Conservation (phyloP, 345 rosid genomes). For the Pistacia integerrima region DNA sequence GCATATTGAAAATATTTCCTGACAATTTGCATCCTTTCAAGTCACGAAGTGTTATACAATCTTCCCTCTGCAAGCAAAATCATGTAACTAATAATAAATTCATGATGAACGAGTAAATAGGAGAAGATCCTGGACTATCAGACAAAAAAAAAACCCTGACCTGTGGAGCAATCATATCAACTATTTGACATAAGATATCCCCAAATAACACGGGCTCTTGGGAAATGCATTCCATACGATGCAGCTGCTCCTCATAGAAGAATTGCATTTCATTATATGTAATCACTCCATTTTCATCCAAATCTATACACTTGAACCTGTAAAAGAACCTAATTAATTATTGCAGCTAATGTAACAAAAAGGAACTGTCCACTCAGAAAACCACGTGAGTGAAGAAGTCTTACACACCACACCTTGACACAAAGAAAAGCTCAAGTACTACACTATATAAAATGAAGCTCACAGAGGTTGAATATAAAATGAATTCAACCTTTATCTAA, state of each 20-base stretch:
- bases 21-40: conserved; percentile 72
- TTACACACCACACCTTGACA: background rate
- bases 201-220: conserved; percentile 78
- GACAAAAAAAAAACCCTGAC: conserved; percentile 30
- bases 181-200: conserved; percentile 83
- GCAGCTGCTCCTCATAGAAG: conserved; percentile 89
- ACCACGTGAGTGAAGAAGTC: background rate
- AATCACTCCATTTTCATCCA: conserved; percentile 81
- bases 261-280: conserved; percentile 83
- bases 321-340: conserved; percentile 9
- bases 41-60: conserved; percentile 65
- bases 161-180: conserved; percentile 90
- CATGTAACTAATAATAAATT: background rate
- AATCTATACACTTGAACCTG: conserved; percentile 94
- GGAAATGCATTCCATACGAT: conserved; percentile 84
- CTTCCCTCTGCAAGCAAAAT: conserved; percentile 52
- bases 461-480: too few relatives aligned
- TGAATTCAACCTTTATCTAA: too few relatives aligned
- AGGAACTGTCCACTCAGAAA: background rate
- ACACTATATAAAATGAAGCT: too few relatives aligned
- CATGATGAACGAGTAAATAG: conserved; percentile 2
- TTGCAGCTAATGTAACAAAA: background rate
- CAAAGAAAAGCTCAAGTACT: too few relatives aligned
- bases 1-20: conserved; percentile 79
- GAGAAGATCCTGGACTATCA: background rate